Conservation (phyloP, 495 filamentous ascomycete species). For the Stereocaulon alpinum region DNA sequence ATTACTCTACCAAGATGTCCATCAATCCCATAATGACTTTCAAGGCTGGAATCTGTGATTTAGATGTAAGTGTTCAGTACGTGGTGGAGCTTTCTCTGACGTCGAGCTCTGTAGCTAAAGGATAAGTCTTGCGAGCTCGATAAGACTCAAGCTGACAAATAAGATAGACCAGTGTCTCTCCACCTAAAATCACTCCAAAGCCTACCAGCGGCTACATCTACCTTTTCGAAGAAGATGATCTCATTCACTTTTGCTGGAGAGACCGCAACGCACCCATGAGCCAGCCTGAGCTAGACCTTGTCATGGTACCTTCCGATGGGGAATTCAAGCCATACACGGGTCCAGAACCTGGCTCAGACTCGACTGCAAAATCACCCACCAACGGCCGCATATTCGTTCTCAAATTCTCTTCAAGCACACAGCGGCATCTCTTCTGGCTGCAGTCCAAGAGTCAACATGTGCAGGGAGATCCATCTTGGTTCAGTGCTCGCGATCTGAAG, state of each 20-base stretch:
- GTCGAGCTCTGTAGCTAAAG: not conserved
- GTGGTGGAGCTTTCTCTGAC: not conserved
- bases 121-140: not conserved
- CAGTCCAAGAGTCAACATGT: conserved; percentile 77
- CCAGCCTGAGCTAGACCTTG: conserved; percentile 67
- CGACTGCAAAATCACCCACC: conserved; percentile 46
- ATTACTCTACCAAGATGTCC: conserved; percentile 47
- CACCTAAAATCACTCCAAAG: conserved; percentile 56
- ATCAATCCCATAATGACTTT: conserved; percentile 83
- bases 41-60: conserved; percentile 86
- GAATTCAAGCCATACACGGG: conserved; percentile 70
- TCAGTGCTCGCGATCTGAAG: conserved; percentile 69
- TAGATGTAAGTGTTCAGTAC: conserved; percentile 52
- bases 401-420: conserved; percentile 88
- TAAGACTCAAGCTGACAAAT: not conserved
- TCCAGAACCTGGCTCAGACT: conserved; percentile 33
- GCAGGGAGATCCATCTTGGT: conserved; percentile 60
- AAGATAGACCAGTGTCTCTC: conserved; percentile 44
- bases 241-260: conserved; percentile 97
- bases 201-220: conserved; percentile 79
- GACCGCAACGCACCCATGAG: conserved; percentile 49
- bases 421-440: conserved; percentile 90
- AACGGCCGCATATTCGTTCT: conserved; percentile 87
- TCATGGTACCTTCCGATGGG: conserved; percentile 85
- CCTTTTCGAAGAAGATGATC: conserved; percentile 87